Conservation (phyloP, 371 early-diverging fungal species). For the Saksenaea vasiformis region DNA sequence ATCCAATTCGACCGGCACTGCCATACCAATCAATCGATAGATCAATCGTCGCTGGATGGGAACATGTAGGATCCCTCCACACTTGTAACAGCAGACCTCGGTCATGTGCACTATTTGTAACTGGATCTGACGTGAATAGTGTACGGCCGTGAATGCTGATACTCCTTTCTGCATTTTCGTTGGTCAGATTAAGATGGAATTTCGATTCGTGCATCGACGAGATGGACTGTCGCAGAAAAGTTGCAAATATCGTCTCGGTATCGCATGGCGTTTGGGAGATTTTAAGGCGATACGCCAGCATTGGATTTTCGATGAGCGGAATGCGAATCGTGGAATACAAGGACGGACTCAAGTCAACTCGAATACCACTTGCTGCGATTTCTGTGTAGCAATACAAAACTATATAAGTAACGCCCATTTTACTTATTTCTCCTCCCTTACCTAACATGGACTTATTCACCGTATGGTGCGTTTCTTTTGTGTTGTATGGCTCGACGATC, state of each 20-base stretch:
- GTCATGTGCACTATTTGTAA: constrained; percentile 29
- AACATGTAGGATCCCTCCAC: constrained; percentile 69
- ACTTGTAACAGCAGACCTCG: constrained; percentile 67
- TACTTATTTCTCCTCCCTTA: constrained; percentile 5
- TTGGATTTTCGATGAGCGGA: constrained; percentile 62
- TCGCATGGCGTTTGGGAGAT: constrained; percentile 52
- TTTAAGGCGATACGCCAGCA: constrained; percentile 60
- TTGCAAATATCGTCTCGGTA: constrained; percentile 43
- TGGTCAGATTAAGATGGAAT: constrained; percentile 57
- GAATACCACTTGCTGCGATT: constrained; percentile 42
- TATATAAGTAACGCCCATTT: not conserved
- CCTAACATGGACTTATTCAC: constrained; percentile 52
- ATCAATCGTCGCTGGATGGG: constrained; percentile 53
- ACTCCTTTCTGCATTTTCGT: constrained; percentile 40
- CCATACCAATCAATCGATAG: constrained; percentile 74
- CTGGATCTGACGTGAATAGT: constrained; percentile 53
- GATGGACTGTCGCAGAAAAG: constrained; percentile 72
- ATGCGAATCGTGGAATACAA: constrained; percentile 56
- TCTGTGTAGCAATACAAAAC: constrained; percentile 7
- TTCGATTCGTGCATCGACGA: constrained; percentile 73
- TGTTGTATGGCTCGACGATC: constrained; percentile 53
- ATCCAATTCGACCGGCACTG: constrained; percentile 70
- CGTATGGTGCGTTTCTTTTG: constrained; percentile 25
- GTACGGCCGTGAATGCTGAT: constrained; percentile 76
- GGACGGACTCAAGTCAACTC: constrained; percentile 29